Conservation (phyloP, 1,139 yeast species). For the Nematodospora anomalae region DNA sequence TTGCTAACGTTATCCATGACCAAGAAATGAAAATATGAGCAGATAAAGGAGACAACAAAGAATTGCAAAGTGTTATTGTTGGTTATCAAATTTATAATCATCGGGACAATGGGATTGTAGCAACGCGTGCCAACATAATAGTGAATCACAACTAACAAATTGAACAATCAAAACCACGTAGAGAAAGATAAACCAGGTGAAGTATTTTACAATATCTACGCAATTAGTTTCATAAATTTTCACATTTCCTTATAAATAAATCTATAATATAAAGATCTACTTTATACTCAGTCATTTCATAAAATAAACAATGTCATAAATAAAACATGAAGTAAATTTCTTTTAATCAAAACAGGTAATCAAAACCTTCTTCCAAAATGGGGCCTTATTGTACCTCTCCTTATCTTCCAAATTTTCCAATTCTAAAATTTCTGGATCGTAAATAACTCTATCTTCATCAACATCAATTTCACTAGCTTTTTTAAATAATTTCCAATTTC, state of each 20-base stretch:
- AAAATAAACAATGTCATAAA: not conserved
- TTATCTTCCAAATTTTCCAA: constrained; percentile 38
- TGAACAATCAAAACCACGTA: too few relatives aligned
- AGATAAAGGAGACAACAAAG: too few relatives aligned
- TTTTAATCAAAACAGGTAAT: constrained; percentile 23
- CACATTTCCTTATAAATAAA: not conserved
- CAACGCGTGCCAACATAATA: too few relatives aligned
- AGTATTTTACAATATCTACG: too few relatives aligned
- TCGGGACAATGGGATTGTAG: too few relatives aligned
- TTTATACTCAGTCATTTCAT: not conserved
- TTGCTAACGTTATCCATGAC: too few relatives aligned
- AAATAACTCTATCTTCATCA: constrained; percentile 42
- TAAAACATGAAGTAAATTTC: not conserved
- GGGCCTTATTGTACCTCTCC: constrained; percentile 22
- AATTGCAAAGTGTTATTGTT: too few relatives aligned
- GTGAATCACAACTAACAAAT: too few relatives aligned
- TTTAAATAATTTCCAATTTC: constrained; percentile 29
- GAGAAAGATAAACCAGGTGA: too few relatives aligned
- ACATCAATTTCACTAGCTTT: constrained; percentile 38
- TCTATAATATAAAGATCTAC: constrained; percentile 3
- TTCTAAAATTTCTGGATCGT: constrained; percentile 38
- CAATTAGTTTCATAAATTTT: too few relatives aligned
- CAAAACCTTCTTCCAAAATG: constrained; percentile 25
- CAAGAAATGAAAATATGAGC: too few relatives aligned
- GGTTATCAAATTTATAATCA: too few relatives aligned